Conservation (phyloP, 2,329 filamentous ascomycete species). For the Ascochyta koolunga region DNA sequence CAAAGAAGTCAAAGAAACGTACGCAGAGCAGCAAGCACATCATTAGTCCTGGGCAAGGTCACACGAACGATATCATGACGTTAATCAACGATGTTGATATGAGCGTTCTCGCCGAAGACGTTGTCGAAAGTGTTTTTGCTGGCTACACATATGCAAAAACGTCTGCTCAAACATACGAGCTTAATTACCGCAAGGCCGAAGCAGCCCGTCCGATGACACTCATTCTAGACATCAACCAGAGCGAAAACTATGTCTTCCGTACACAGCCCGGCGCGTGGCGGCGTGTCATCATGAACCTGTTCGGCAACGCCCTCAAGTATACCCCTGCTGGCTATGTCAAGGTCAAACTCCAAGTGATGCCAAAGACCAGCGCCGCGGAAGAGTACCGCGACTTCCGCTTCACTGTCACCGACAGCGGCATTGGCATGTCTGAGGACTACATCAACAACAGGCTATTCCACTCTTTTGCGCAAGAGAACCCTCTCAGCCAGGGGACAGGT, state of each 20-base stretch:
- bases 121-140: slow-evolving; percentile 47
- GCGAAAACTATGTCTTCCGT: slow-evolving; percentile 44
- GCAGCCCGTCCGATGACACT: slow-evolving; percentile 33
- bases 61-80: slow-evolving; percentile 44
- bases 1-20: slow-evolving; percentile 40
- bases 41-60: slow-evolving; percentile 38
- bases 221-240: slow-evolving; percentile 45
- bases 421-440: slow-evolving; percentile 50
- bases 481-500: slow-evolving; percentile 47
- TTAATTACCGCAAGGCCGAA: slow-evolving; percentile 21
- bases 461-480: slow-evolving; percentile 50
- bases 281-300: slow-evolving; percentile 49
- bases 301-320: slow-evolving; percentile 50
- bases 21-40: slow-evolving; percentile 38
- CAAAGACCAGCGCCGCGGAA: slow-evolving; percentile 24
- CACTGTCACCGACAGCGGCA: slow-evolving; percentile 48
- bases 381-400: slow-evolving; percentile 39
- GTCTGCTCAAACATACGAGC: slow-evolving; percentile 34
- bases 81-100: slow-evolving; percentile 45
- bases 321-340: slow-evolving; percentile 46
- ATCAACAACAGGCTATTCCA: slow-evolving; percentile 46
- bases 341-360: slow-evolving; percentile 43
- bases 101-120: slow-evolving; percentile 44
- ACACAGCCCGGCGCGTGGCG: slow-evolving; percentile 49
- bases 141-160: slow-evolving; percentile 44